Evolutionary conservation across 768 basidiomycete genomes (phyloP), one percentile per base, ranked within the genome.

Genomic region (Boletus coccyginus): DNA sequence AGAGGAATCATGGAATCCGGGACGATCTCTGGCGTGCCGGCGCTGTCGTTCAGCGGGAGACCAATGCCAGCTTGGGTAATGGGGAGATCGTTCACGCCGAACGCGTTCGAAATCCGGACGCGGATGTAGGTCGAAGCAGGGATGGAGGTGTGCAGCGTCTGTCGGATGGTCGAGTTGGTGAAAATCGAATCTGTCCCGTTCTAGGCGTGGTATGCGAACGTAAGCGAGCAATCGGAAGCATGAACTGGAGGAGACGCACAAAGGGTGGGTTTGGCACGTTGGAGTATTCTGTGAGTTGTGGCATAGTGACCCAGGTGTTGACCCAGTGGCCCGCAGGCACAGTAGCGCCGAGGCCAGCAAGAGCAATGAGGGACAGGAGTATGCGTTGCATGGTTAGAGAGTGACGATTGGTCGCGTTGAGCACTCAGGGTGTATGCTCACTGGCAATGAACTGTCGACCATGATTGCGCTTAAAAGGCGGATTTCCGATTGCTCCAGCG

Each of bases 241-340:
- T 24, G 40, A 19, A 36, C 12, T n/a, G 3, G 6, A 13, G 10
- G 19, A 31, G 21, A 42, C 53, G 46, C 40, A 56, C 58, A 31
- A 52, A 56, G 1, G 46, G 55, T 29, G 36, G 42, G 35, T 59
- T 35, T 9, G 44, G 49, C 46, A 59, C 14, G 32, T 54, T 59
- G 33, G 1, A 27, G 31, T 50, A 50, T 46, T 41, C 57, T 19
- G 52, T 53, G 17, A 50, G 14, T 38, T 60, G 57, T 35, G 45
- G 48, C 59, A 46, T 59, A 41, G 49, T 12, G 43, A 46, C 38
- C 58, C 56, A 53, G 27, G 56, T 52, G 33, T 50, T 50, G 42
- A 50, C 40, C 55, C 49, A 51, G 36, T 59, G 58, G 10, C 55
- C 29, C 0, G 36, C 29, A 17, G 46, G 41, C 19, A 36, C 8